phyloP scores from a whole-genome alignment of 176 grass and related monocot genomes.

The Ananas comosus region DNA sequence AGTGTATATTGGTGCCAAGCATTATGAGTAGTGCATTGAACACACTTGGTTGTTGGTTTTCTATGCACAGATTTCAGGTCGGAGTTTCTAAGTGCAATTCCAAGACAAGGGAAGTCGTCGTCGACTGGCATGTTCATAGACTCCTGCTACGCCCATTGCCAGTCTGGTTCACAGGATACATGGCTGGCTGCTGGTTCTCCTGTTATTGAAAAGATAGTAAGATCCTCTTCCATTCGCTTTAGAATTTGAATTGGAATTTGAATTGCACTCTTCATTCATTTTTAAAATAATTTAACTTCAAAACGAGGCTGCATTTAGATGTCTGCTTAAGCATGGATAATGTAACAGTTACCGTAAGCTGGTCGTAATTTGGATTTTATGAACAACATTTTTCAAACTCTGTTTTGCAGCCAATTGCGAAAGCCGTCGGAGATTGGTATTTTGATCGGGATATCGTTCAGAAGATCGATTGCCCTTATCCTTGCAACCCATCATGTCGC shows the following conservation, averaged over 20 bases:
- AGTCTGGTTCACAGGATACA: conserved; percentile 56
- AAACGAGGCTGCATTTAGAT: too few relatives aligned
- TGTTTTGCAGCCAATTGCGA: conserved; percentile 60
- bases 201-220: conserved; percentile 56
- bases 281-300: background rate
- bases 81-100: conserved; percentile 54
- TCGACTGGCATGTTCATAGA: conserved; percentile 72
- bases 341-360: too few relatives aligned
- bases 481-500: conserved; percentile 78
- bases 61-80: conserved; percentile 50
- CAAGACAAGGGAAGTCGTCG: conserved; percentile 24
- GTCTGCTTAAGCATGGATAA: too few relatives aligned
- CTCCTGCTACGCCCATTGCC: conserved; percentile 82
- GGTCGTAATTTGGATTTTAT: too few relatives aligned
- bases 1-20: background rate
- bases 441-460: conserved; percentile 26
- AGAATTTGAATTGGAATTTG: background rate
- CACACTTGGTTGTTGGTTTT: background rate
- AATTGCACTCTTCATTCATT: background rate
- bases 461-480: conserved; percentile 63
- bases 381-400: background rate
- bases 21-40: conserved; percentile 1
- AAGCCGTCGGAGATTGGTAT: conserved; percentile 77
- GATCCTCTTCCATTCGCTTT: background rate
- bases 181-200: conserved; percentile 52